Evolutionary conservation across 1,284 basidiomycete species (phyloP).

Genomic region (Cutaneotrichosporon sp.): DNA sequence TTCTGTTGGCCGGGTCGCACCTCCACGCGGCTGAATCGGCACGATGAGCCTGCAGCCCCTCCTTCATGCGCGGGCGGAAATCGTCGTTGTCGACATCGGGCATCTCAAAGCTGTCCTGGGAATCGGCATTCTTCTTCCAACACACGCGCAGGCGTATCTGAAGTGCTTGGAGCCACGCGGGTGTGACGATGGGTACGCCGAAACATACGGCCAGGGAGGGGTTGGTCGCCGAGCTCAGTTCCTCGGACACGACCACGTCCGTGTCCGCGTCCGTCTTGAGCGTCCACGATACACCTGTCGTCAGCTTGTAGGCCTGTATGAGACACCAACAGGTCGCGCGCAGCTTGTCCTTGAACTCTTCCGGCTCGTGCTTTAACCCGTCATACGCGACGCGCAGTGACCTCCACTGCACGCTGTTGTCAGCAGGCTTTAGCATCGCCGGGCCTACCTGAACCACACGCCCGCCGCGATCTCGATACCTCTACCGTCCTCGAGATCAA

Average conservation of each 20-base stretch:
- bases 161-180: slow-evolving; percentile 27
- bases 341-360: slow-evolving; percentile 17
- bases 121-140: slow-evolving; percentile 39
- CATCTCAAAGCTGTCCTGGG: slow-evolving; percentile 33
- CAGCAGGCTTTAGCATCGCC: background rate
- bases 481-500: slow-evolving; percentile 23
- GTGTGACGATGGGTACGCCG: slow-evolving; percentile 33
- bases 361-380: slow-evolving; percentile 30
- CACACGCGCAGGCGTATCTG: slow-evolving; percentile 18
- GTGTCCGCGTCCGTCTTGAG: slow-evolving; percentile 2
- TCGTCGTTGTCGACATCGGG: slow-evolving; percentile 20
- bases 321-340: slow-evolving; percentile 22
- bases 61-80: slow-evolving; percentile 21
- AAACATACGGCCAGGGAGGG: slow-evolving; percentile 32
- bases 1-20: slow-evolving; percentile 22
- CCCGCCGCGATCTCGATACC: slow-evolving; percentile 5
- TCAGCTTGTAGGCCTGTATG: background rate
- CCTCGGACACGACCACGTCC: slow-evolving; percentile 23
- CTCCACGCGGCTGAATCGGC: slow-evolving; percentile 20
- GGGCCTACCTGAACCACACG: slow-evolving; percentile 31
- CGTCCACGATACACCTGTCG: slow-evolving; percentile 30
- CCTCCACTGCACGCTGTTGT: slow-evolving; percentile 13
- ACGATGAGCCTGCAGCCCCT: background rate
- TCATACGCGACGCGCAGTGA: slow-evolving; percentile 21
- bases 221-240: slow-evolving; percentile 13